A percentile compares a stretch with the other conserved stretches of the same genome.
Evolutionary conservation across 768 basidiomycete genomes (phyloP).

Genomic region (Glaciozyma antarctica): DNA sequence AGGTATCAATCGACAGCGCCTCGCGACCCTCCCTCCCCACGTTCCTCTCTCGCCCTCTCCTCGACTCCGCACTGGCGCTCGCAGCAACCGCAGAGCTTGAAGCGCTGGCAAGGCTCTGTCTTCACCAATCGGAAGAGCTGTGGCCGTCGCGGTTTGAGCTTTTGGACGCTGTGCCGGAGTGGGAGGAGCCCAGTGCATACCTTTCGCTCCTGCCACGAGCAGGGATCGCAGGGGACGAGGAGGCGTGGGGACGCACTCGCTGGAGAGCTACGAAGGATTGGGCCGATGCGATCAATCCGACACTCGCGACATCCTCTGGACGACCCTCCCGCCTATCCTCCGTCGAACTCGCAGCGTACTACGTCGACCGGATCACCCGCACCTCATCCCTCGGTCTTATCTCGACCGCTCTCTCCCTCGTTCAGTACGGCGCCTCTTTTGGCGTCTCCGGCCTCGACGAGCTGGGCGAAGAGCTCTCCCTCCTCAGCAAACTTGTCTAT

Average conservation of each 20-base stretch:
- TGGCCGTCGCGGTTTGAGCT: slow-evolving; percentile 64
- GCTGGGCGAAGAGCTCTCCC: slow-evolving; percentile 80
- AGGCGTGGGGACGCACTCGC: background rate
- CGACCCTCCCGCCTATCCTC: background rate
- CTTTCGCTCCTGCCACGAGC: slow-evolving; percentile 53
- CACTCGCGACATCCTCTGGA: background rate
- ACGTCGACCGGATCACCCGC: slow-evolving; percentile 47
- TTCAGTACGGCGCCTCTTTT: slow-evolving; percentile 77
- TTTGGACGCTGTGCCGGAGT: slow-evolving; percentile 64
- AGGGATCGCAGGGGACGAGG: background rate
- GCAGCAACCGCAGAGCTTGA: slow-evolving; percentile 55
- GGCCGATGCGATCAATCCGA: slow-evolving; percentile 5
- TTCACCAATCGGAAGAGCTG: slow-evolving; percentile 51
- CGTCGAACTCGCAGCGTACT: background rate
- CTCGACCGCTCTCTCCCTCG: slow-evolving; percentile 63
- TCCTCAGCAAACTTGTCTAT: slow-evolving; percentile 78
- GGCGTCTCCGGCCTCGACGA: slow-evolving; percentile 69
- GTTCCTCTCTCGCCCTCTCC: slow-evolving; percentile 56
- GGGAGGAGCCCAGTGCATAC: slow-evolving; percentile 57
- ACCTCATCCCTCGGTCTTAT: slow-evolving; percentile 63
- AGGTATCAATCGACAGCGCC: background rate
- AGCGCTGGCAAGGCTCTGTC: slow-evolving; percentile 52
- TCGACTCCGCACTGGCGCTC: slow-evolving; percentile 54
- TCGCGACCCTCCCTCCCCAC: slow-evolving; percentile 44
- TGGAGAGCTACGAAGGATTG: slow-evolving; percentile 14